phyloP scores from a whole-genome alignment of 108 stramenopile species.

The Asterionellopsis glacialis region DNA sequence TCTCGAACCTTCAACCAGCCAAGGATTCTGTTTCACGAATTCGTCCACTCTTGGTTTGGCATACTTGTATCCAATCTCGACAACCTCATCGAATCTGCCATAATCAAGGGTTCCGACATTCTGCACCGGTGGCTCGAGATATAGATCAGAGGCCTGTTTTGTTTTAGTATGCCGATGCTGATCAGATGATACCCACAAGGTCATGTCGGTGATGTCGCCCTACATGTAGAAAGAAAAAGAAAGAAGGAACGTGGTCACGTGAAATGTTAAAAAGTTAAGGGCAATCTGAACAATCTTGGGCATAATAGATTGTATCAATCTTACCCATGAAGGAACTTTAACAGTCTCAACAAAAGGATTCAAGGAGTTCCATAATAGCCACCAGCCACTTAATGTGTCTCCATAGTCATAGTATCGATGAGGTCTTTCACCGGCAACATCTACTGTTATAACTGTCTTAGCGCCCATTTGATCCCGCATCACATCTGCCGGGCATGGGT shows the following conservation, averaged over 20 bases:
- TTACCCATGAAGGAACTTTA: conserved; percentile 32
- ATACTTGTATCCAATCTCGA: conserved; percentile 47
- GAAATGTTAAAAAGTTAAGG: too few species aligned
- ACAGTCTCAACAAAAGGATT: conserved; percentile 57
- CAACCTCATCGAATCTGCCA: conserved; percentile 49
- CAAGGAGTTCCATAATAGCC: conserved; percentile 43
- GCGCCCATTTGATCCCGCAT: conserved; percentile 44
- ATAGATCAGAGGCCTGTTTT: conserved; percentile 26
- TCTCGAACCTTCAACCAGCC: conserved; percentile 5
- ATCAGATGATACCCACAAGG: conserved; percentile 48
- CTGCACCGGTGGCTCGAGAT: conserved; percentile 37
- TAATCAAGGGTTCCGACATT: conserved; percentile 44
- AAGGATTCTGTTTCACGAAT: conserved; percentile 32
- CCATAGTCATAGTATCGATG: conserved; percentile 52
- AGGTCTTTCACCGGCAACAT: conserved; percentile 26
- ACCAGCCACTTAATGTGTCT: conserved; percentile 35
- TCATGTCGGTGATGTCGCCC: conserved; percentile 42
- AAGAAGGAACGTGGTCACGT: too few species aligned
- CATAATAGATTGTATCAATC: too few species aligned
- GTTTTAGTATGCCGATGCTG: conserved; percentile 20
- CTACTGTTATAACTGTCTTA: conserved; percentile 47
- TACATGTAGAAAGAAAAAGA: too few species aligned
- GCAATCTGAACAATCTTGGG: too few species aligned
- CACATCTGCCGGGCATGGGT: conserved; percentile 51
- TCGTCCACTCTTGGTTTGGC: conserved; percentile 41